Conservation (phyloP, 2,329 filamentous ascomycete genomes). For the Chaetomiaceae sp. region DNA sequence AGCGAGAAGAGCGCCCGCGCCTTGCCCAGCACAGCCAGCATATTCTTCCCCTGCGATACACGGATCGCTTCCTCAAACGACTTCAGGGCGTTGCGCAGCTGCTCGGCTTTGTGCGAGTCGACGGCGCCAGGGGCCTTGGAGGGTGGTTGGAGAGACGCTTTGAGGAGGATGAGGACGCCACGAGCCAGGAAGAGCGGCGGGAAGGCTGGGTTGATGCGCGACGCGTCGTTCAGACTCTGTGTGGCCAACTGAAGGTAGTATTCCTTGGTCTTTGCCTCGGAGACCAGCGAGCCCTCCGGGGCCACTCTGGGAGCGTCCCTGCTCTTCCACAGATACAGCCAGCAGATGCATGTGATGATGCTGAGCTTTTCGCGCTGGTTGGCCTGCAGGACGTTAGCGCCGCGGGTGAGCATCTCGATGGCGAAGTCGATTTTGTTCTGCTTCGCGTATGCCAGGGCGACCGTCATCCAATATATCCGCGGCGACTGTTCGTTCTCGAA, state of each 20-base stretch:
- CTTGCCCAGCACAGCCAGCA: slow-evolving; percentile 88
- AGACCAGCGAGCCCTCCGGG: slow-evolving; percentile 57
- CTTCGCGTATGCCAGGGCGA: slow-evolving; percentile 93
- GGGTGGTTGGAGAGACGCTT: slow-evolving; percentile 76
- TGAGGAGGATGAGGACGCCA: slow-evolving; percentile 81
- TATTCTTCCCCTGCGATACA: slow-evolving; percentile 78
- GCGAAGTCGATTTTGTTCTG: slow-evolving; percentile 86
- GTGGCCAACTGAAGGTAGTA: slow-evolving; percentile 89
- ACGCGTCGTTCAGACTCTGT: slow-evolving; percentile 88
- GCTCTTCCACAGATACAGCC: slow-evolving; percentile 87
- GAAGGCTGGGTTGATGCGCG: slow-evolving; percentile 85
- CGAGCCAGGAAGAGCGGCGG: slow-evolving; percentile 87
- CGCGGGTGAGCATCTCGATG: slow-evolving; percentile 68
- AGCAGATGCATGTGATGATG: slow-evolving; percentile 79
- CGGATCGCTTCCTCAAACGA: slow-evolving; percentile 92
- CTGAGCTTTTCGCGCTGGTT: slow-evolving; percentile 78
- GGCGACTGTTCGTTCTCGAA: slow-evolving; percentile 91
- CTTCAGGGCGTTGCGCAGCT: slow-evolving; percentile 79
- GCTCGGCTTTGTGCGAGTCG: slow-evolving; percentile 71
- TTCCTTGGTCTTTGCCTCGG: slow-evolving; percentile 85
- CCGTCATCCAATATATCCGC: slow-evolving; percentile 96
- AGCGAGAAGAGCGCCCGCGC: slow-evolving; percentile 82
- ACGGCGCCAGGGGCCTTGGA: slow-evolving; percentile 57
- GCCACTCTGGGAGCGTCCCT: slow-evolving; percentile 65
- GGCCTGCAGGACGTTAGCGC: slow-evolving; percentile 64